Percentiles rank a stretch among this genome's conserved stretches.
phyloP scores from a whole-genome alignment of 2,329 filamentous ascomycete genomes.

The Aspergillus proliferans region DNA sequence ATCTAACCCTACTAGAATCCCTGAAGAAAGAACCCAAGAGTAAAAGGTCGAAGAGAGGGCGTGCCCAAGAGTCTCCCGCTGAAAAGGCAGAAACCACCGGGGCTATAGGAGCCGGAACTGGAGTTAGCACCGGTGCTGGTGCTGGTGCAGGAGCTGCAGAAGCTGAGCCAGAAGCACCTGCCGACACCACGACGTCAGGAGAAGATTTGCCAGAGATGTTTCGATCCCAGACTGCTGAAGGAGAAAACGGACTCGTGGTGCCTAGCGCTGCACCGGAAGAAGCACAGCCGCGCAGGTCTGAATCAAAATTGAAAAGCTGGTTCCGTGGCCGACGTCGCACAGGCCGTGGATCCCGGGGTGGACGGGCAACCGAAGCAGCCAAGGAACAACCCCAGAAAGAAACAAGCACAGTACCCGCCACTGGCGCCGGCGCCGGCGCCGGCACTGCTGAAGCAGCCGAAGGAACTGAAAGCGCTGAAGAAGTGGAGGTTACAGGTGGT shows the following conservation, averaged over 20 bases:
- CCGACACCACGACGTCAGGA: not conserved
- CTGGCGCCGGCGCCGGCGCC: constrained; percentile 12
- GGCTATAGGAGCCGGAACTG: not conserved
- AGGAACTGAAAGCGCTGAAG: constrained; percentile 1
- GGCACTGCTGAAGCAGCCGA: constrained; percentile 13
- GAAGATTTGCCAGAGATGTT: constrained; percentile 2
- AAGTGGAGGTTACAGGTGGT: not conserved
- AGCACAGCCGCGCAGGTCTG: constrained; percentile 14
- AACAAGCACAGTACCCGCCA: not conserved
- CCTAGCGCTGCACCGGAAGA: constrained; percentile 6
- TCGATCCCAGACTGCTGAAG: constrained; percentile 3
- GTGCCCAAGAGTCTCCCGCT: constrained; percentile 8
- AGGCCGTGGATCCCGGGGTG: constrained; percentile 21
- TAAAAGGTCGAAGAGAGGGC: constrained; percentile 21
- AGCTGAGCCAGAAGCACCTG: not conserved
- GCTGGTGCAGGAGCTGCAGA: too few species aligned
- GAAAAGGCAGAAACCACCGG: constrained; percentile 3
- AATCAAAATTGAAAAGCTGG: constrained; percentile 31
- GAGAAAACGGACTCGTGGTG: not conserved
- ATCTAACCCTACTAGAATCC: constrained; percentile 9
- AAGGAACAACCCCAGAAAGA: constrained; percentile 2
- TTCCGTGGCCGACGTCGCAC: constrained; percentile 25
- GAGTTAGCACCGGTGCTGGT: too few species aligned
- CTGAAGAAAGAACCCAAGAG: constrained; percentile 18
- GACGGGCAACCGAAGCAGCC: constrained; percentile 8